Conservation (phyloP, 306 rosid genomes). For the Trichosanthes truncata region DNA sequence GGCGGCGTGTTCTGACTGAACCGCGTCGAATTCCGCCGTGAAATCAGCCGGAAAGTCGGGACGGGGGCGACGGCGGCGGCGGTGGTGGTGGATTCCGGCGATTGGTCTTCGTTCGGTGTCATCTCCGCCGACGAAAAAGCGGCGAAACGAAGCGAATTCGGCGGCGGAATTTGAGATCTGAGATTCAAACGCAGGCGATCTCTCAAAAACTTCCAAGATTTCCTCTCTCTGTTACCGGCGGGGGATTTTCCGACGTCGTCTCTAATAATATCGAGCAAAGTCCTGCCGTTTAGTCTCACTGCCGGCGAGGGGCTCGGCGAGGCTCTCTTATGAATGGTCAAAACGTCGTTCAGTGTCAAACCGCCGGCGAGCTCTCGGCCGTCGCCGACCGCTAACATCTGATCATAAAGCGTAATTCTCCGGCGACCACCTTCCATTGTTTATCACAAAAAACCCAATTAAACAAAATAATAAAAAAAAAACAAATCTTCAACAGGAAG, state of each 20-base stretch:
- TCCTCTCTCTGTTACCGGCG: constrained; percentile 32
- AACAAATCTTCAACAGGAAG: not conserved
- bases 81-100: not conserved
- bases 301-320: constrained; percentile 14
- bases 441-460: not conserved
- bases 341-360: constrained; percentile 49
- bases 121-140: constrained; percentile 6
- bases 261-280: constrained; percentile 53
- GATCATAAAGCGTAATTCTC: constrained; percentile 54
- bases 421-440: constrained; percentile 42
- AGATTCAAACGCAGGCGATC: constrained; percentile 49
- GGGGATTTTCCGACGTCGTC: constrained; percentile 31
- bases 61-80: not conserved
- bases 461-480: not conserved
- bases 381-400: constrained; percentile 55
- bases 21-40: constrained; percentile 19
- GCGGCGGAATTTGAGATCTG: constrained; percentile 24
- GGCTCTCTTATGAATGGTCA: constrained; percentile 20
- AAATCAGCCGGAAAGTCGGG: not conserved
- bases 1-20: not conserved
- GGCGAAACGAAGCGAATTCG: constrained; percentile 19
- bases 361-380: constrained; percentile 42
- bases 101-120: constrained; percentile 14
- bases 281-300: constrained; percentile 22
- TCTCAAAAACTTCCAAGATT: constrained; percentile 62